phyloP scores from a whole-genome alignment of 306 rosid genomes.

The Prunus padus region DNA sequence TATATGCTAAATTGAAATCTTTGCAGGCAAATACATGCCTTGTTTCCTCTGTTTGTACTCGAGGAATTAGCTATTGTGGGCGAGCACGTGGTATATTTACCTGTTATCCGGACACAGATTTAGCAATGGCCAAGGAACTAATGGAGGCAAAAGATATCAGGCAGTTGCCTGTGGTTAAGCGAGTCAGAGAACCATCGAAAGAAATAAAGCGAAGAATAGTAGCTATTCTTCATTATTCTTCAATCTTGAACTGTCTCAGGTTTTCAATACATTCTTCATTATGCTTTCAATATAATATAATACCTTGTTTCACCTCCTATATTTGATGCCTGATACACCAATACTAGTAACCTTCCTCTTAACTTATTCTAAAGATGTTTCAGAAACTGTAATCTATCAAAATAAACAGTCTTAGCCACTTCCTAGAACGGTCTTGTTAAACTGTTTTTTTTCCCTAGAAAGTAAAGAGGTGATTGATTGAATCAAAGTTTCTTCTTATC shows the following conservation, averaged over 20 bases:
- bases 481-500: neutral
- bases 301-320: neutral
- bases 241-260: slow-evolving; percentile 78
- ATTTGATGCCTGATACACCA: neutral
- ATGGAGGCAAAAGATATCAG: slow-evolving; percentile 94
- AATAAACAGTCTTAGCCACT: neutral
- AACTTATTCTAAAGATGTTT: neutral
- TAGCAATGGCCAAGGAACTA: slow-evolving; percentile 84
- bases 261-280: slow-evolving; percentile 32
- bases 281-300: slow-evolving; percentile 4
- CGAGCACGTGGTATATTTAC: slow-evolving; percentile 76
- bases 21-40: slow-evolving; percentile 56
- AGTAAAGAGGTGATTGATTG: neutral
- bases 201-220: slow-evolving; percentile 65
- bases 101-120: slow-evolving; percentile 73
- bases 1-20: slow-evolving; percentile 20
- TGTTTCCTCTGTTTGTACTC: slow-evolving; percentile 86
- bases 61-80: slow-evolving; percentile 79
- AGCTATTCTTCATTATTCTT: slow-evolving; percentile 79
- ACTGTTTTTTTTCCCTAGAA: neutral
- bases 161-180: slow-evolving; percentile 94
- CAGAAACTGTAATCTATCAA: neutral
- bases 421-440: neutral
- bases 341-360: neutral
- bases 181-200: slow-evolving; percentile 36